phyloP scores from a whole-genome alignment of 75 land plant genomes.

The Pinus tabuliformis region DNA sequence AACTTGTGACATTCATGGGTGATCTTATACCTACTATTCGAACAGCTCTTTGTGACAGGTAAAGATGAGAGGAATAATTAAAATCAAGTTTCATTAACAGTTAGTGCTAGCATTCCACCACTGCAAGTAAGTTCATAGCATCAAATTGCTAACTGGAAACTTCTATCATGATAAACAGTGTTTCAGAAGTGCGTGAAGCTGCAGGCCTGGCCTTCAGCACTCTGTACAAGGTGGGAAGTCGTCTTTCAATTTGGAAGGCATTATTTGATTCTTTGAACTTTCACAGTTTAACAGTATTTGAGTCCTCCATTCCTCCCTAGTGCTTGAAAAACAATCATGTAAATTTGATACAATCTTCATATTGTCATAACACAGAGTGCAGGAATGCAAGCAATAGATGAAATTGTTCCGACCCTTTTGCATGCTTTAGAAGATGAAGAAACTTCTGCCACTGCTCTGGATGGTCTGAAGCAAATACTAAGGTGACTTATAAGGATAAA shows the following conservation, averaged over 20 bases:
- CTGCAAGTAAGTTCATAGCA: not conserved
- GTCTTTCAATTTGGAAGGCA: not conserved
- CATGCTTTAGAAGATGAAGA: conserved; percentile 87
- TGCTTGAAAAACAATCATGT: not conserved
- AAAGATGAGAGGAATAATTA: not conserved
- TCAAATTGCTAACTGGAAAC: not conserved
- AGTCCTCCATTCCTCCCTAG: not conserved
- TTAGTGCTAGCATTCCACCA: not conserved
- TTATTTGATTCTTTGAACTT: not conserved
- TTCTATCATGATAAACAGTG: conserved; percentile 29
- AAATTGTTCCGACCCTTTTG: conserved; percentile 97
- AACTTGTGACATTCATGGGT: conserved; percentile 84
- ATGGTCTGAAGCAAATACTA: conserved; percentile 96
- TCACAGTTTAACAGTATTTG: conserved; percentile 2
- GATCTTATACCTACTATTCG: conserved; percentile 94
- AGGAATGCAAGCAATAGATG: conserved; percentile 99
- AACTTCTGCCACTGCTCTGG: conserved; percentile 94
- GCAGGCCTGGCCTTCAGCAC: conserved; percentile 98
- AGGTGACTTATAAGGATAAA: conserved; percentile 43
- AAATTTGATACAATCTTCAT: not conserved
- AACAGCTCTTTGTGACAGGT: conserved; percentile 99
- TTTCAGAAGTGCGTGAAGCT: conserved; percentile 90
- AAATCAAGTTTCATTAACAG: not conserved
- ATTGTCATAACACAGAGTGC: conserved; percentile 64
- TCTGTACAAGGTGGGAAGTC: conserved; percentile 79